Percentiles rank a stretch among this genome's conserved stretches.
Conservation (phyloP, 179 eudicot species). For the Spinacia oleracea region DNA sequence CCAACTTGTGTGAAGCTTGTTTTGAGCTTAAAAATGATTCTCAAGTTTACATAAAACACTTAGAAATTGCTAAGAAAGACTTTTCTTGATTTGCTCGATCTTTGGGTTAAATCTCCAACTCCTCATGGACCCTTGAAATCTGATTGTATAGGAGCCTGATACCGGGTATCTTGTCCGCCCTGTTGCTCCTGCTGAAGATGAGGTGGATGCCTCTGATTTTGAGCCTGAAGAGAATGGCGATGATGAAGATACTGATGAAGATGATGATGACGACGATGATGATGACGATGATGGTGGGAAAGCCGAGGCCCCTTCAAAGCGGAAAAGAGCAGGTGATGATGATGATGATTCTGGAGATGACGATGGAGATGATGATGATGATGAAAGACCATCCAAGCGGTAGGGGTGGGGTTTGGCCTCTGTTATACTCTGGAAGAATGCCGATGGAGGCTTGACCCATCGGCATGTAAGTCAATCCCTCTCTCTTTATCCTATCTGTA, state of each 20-base stretch:
- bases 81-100: background rate
- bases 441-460: conserved; percentile 26
- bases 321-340: conserved; percentile 63
- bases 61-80: background rate
- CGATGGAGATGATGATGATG: conserved; percentile 70
- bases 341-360: conserved; percentile 73
- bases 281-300: conserved; percentile 43
- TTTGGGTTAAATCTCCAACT: background rate
- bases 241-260: conserved; percentile 56
- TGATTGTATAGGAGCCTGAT: conserved; percentile 53
- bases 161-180: conserved; percentile 82
- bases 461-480: conserved; percentile 29
- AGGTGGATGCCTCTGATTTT: conserved; percentile 77
- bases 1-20: too few species aligned
- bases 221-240: conserved; percentile 78
- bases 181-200: conserved; percentile 76
- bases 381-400: conserved; percentile 79
- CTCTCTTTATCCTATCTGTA: conserved; percentile 18
- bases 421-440: conserved; percentile 16
- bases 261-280: conserved; percentile 50
- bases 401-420: conserved; percentile 32
- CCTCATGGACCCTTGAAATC: background rate
- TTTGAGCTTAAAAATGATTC: background rate
- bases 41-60: too few species aligned
- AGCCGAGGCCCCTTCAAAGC: conserved; percentile 62